Conservation (phyloP, 139 green algal genomes). For the Chlorella sorokiniana region DNA sequence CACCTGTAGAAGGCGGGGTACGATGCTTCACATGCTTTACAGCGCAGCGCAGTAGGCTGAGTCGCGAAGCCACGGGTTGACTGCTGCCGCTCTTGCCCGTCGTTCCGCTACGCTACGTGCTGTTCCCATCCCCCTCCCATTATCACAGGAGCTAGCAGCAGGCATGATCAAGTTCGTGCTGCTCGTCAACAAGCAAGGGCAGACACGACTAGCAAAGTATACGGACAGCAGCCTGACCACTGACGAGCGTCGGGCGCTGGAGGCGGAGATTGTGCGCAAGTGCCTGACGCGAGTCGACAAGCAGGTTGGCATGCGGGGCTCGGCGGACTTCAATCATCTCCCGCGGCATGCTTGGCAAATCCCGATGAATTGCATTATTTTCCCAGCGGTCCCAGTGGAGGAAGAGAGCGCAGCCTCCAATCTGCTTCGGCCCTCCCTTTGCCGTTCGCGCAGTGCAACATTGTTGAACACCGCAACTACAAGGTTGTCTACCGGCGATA, state of each 20-base stretch:
- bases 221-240: conserved; percentile 60
- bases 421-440: neutral
- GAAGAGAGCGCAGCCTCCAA: neutral
- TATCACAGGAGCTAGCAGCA: neutral
- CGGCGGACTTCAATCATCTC: no score
- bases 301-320: no score
- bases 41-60: no score
- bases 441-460: conserved; percentile 83
- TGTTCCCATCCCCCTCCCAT: neutral
- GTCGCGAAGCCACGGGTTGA: no score
- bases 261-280: conserved; percentile 91
- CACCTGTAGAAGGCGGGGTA: no score
- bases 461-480: conserved; percentile 93
- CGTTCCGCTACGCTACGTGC: no score
- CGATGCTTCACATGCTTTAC: no score
- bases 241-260: conserved; percentile 32
- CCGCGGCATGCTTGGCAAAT: no score
- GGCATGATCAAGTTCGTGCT: conserved; percentile 93
- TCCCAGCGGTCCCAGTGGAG: neutral
- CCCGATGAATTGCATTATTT: no score
- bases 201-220: conserved; percentile 98
- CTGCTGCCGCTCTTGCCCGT: no score
- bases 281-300: conserved; percentile 92
- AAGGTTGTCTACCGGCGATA: conserved; percentile 97
- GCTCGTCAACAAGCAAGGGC: conserved; percentile 98